A percentile compares a stretch with the other conserved stretches of the same genome.
Evolutionary conservation across 2,329 filamentous ascomycete genomes (phyloP).

Genomic region (Beauveria medogensis): DNA sequence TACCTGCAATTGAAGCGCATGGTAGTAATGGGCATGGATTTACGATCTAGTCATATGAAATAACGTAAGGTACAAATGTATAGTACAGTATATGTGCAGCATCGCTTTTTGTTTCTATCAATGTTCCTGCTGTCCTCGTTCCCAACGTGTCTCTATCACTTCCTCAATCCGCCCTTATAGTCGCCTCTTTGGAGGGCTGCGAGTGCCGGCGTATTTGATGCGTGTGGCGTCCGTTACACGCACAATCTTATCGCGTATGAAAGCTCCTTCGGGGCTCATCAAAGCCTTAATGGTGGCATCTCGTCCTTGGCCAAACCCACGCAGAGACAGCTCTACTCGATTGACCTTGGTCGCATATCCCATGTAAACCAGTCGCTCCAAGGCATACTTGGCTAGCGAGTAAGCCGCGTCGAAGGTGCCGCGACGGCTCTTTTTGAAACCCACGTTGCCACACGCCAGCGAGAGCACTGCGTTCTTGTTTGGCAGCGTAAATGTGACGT

Average conservation of each 20-base stretch:
- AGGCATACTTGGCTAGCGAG: conserved; percentile 75
- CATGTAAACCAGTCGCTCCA: conserved; percentile 76
- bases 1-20: neutral
- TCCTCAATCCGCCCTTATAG: conserved; percentile 34
- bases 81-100: conserved; percentile 8
- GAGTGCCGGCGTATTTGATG: conserved; percentile 91
- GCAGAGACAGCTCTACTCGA: conserved; percentile 68
- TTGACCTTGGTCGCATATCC: conserved; percentile 70
- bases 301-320: conserved; percentile 79
- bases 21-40: neutral
- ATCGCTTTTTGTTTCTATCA: conserved; percentile 1
- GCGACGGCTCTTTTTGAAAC: conserved; percentile 77
- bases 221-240: conserved; percentile 80
- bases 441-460: conserved; percentile 76
- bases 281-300: conserved; percentile 87
- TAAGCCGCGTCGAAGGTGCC: conserved; percentile 86
- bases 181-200: conserved; percentile 76
- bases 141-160: neutral
- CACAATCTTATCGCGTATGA: conserved; percentile 65
- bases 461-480: conserved; percentile 72
- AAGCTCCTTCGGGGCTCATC: conserved; percentile 73
- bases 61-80: conserved; percentile 6
- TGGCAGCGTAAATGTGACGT: conserved; percentile 82
- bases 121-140: neutral
- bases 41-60: neutral